phyloP scores from a whole-genome alignment of 768 basidiomycete genomes.

The Tricholoma saponaceum region DNA sequence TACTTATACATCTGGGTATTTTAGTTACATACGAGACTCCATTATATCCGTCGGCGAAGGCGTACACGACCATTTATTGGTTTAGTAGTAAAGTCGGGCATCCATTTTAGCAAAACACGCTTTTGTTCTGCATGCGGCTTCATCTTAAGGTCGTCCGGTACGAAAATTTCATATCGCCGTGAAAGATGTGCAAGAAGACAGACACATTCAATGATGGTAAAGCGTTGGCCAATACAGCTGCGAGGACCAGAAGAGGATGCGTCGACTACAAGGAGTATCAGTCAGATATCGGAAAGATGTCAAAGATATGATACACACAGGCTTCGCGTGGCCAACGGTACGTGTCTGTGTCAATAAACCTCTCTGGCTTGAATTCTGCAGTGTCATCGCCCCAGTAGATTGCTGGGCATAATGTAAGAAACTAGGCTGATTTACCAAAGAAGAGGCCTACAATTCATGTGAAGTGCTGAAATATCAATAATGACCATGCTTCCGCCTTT shows the following conservation, averaged over 20 bases:
- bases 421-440: neutral
- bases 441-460: constrained; percentile 38
- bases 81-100: constrained; percentile 28
- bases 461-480: constrained; percentile 38
- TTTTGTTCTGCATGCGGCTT: constrained; percentile 29
- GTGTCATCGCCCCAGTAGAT: constrained; percentile 48
- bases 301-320: constrained; percentile 26
- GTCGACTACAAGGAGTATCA: constrained; percentile 24
- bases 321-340: constrained; percentile 52
- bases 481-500: constrained; percentile 33
- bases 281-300: neutral
- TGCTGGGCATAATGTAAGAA: constrained; percentile 22
- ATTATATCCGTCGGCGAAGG: constrained; percentile 3
- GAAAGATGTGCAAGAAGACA: constrained; percentile 41
- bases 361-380: constrained; percentile 42
- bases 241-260: constrained; percentile 43
- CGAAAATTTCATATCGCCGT: constrained; percentile 34
- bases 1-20: constrained; percentile 19
- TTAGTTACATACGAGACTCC: neutral
- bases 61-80: constrained; percentile 27
- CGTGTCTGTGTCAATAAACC: constrained; percentile 45
- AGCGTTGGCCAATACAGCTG: constrained; percentile 47
- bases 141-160: constrained; percentile 31
- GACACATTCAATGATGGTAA: constrained; percentile 37
- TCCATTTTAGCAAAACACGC: constrained; percentile 31